These are phyloP conservation scores for Globisporangium spiculum DNA, from an alignment of 352 stramenopile species.

Conservation along the genomic window DNA sequence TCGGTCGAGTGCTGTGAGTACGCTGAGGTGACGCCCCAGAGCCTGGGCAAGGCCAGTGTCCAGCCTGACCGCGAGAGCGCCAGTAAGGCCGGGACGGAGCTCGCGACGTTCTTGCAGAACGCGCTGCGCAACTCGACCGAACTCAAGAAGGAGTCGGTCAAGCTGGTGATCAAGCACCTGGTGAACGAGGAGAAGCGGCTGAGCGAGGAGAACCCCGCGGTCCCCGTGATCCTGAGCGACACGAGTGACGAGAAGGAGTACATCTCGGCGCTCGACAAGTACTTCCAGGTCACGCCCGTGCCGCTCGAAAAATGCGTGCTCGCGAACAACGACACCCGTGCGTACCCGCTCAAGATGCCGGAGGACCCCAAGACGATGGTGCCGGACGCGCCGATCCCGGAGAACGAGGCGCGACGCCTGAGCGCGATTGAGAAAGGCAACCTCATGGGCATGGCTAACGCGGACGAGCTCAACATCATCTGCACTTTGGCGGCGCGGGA, in stretches of 20 bases:
- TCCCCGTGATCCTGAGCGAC: background rate
- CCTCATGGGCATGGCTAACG: slow-evolving; percentile 40
- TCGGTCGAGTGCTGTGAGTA: slow-evolving; percentile 57
- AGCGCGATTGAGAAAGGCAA: slow-evolving; percentile 34
- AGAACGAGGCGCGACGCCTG: slow-evolving; percentile 38
- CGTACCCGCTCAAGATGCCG: slow-evolving; percentile 36
- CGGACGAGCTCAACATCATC: slow-evolving; percentile 58
- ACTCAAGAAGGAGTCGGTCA: slow-evolving; percentile 21
- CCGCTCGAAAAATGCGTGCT: slow-evolving; percentile 35
- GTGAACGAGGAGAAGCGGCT: slow-evolving; percentile 13
- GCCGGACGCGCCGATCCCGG: slow-evolving; percentile 31
- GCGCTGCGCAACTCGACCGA: slow-evolving; percentile 17
- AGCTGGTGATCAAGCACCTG: slow-evolving; percentile 31
- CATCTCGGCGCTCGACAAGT: slow-evolving; percentile 28
- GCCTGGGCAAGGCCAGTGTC: slow-evolving; percentile 23
- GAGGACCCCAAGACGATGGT: background rate
- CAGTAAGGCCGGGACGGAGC: background rate
- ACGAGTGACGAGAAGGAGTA: slow-evolving; percentile 24
- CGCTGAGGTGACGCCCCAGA: slow-evolving; percentile 30
- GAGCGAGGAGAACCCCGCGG: background rate
- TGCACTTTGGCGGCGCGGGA: slow-evolving; percentile 54
- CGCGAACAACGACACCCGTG: slow-evolving; percentile 28
- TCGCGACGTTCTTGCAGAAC: slow-evolving; percentile 26
- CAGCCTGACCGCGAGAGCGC: slow-evolving; percentile 13
- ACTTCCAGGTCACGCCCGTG: slow-evolving; percentile 22